A percentile compares a stretch with the other conserved stretches of the same genome.
phyloP scores from a whole-genome alignment of 2,329 filamentous ascomycete species.

The Fusarium goolgardi region DNA sequence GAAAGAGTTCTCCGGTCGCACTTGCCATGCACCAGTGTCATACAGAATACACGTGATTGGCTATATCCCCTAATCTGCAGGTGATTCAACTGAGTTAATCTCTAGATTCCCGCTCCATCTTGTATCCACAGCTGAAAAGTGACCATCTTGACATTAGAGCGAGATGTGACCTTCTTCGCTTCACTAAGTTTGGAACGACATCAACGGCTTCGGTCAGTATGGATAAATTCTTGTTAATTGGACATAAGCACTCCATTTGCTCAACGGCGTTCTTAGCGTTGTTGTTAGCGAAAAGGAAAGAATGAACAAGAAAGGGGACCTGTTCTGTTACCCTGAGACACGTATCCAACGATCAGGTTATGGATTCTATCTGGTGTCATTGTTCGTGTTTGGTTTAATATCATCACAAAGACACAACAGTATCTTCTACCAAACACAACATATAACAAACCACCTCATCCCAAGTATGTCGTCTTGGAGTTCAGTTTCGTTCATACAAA shows the following conservation, averaged over 20 bases:
- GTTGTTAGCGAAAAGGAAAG: neutral
- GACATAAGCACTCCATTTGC: neutral
- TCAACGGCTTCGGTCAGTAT: constrained; percentile 8
- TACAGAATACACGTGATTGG: neutral
- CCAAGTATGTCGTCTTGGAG: no score
- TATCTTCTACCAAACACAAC: accelerated
- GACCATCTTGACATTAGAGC: neutral
- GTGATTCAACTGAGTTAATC: neutral
- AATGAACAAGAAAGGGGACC: neutral
- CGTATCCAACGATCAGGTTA: neutral
- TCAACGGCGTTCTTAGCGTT: neutral
- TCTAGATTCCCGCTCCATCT: neutral
- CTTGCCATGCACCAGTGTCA: neutral
- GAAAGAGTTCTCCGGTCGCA: neutral
- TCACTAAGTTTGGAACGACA: constrained; percentile 18
- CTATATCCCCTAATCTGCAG: neutral
- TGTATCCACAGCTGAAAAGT: neutral
- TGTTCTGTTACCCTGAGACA: no score
- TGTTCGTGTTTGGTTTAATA: neutral
- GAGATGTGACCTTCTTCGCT: neutral
- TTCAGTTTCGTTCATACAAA: no score
- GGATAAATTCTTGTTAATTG: neutral
- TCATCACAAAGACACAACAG: accelerated
- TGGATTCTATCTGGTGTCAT: neutral
- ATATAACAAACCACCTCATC: no score